A percentile compares a stretch with the other conserved stretches of the same genome.
Conservation (phyloP, 2,329 filamentous ascomycete species). For the Colletotrichum truncatum region DNA sequence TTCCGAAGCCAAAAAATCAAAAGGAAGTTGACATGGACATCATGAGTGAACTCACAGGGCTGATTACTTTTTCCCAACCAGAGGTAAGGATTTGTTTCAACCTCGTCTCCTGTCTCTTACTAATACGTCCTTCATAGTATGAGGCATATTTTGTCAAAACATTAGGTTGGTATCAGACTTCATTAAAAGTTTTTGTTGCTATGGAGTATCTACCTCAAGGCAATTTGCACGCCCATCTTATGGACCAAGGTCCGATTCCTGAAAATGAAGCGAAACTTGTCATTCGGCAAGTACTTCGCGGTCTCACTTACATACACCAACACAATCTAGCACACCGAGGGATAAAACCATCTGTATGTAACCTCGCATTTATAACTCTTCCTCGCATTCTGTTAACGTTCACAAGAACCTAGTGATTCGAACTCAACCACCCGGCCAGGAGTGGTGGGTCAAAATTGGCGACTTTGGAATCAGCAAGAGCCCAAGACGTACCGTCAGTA, state of each 20-base stretch:
- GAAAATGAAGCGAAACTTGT: not conserved
- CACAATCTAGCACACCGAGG: not conserved
- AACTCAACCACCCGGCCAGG: not conserved
- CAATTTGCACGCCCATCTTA: not conserved
- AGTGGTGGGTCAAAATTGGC: slow-evolving; percentile 14
- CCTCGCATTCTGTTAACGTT: not conserved
- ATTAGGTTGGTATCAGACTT: slow-evolving; percentile 5
- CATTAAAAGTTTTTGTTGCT: not conserved
- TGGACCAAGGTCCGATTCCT: not conserved
- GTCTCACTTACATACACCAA: slow-evolving; percentile 8
- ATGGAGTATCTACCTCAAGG: slow-evolving; percentile 2
- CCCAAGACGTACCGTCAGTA: not conserved
- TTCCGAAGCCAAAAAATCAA: not conserved
- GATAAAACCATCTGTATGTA: not conserved
- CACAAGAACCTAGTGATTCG: not conserved
- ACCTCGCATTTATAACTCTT: not conserved
- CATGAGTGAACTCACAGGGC: not conserved
- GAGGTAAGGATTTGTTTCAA: not conserved
- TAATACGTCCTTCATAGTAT: not conserved
- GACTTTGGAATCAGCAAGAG: slow-evolving; percentile 14
- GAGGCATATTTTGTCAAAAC: slow-evolving; percentile 1
- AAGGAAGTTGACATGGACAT: not conserved
- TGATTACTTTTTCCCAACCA: not conserved
- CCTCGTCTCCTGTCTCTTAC: no score
- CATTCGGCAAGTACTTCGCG: slow-evolving; percentile 1